phyloP scores from a whole-genome alignment of 805 yeast genomes.

The Ogataea pignaliae region DNA sequence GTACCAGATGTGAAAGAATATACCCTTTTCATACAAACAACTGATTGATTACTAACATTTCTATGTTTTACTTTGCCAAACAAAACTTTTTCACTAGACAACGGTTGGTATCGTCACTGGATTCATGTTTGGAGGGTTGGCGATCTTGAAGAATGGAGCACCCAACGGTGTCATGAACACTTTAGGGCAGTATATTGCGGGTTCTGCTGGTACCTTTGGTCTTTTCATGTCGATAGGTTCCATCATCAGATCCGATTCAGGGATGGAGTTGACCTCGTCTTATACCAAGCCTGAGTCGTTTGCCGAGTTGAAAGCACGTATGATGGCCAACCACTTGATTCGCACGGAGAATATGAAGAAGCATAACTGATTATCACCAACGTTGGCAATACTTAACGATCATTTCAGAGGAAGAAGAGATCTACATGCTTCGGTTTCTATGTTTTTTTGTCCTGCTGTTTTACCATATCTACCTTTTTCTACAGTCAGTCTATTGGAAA shows the following conservation, averaged over 20 bases:
- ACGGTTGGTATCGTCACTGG: slow-evolving; percentile 94
- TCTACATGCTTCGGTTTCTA: too few relatives aligned
- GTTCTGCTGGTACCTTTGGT: slow-evolving; percentile 96
- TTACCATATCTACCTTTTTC: too few relatives aligned
- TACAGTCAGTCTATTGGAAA: too few relatives aligned
- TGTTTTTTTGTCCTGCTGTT: too few relatives aligned
- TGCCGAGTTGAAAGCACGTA: slow-evolving; percentile 36
- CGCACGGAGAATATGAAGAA: slow-evolving; percentile 26
- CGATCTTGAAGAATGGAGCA: slow-evolving; percentile 91
- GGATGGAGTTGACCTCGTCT: slow-evolving; percentile 11
- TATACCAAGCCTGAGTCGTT: slow-evolving; percentile 25
- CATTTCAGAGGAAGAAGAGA: too few relatives aligned
- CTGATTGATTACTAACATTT: slow-evolving; percentile 12
- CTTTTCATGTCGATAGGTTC: slow-evolving; percentile 96
- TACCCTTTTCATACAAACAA: not conserved
- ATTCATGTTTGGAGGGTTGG: slow-evolving; percentile 87
- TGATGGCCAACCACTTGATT: slow-evolving; percentile 38
- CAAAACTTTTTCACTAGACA: slow-evolving; percentile 28
- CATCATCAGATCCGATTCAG: slow-evolving; percentile 72
- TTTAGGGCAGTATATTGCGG: slow-evolving; percentile 91
- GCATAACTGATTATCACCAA: not conserved
- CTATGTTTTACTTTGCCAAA: not conserved
- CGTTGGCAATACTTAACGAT: too few relatives aligned
- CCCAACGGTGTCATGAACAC: slow-evolving; percentile 97
- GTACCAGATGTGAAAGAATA: slow-evolving; percentile 18